Base-by-base conservation (phyloP, 2,329 filamentous ascomycete species). In the Neopestalotiopsis sp. region DNA sequence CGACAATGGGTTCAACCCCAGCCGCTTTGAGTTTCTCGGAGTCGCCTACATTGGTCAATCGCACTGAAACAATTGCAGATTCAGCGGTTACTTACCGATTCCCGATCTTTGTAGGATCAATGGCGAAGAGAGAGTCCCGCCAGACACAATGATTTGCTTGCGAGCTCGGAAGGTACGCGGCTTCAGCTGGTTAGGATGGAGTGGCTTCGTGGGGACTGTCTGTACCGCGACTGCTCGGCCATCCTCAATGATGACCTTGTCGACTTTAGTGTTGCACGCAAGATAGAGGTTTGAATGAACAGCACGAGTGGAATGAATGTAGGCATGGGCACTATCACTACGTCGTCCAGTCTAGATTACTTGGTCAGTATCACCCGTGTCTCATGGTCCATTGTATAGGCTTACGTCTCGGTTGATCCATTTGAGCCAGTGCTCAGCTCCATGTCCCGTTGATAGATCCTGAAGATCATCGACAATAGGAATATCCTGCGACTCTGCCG, bases 371-470 rank as follows among this genome's bases (percentile, higher is more conserved):
- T 24, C 20, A n/a, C n/a, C 4, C 1, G 9, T 49, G 17, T 5
- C 13, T 13, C 67, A 53, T n/a, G 3, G 61, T 45, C 7, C 40
- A 2, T 56, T 34, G 13, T 20, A 61, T 13, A 5, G 1, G 7
- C 82, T 75, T 74, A 84, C 83, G 73, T 88, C 89, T 69, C 88
- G 87, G 76, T 95, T 94, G 80, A 95, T 94, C 92, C 92, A 95
- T 81, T 95, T 94, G 68, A 95, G 82, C 92, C 92, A 95, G 72
- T 94, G 92, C 81, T 94, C 92, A 61, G 92, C 92, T 71, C 92
- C 92, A 69, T 90, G 89, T 14, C 82, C 90, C 1, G 90, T 92
- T 34, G 81, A 82, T 66, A 94, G 82, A 74, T 95, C 92, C 77
- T 95, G 90, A 3, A 94, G 84, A 76, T 95, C 92, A 76, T 95